Evolutionary conservation across 768 basidiomycete species (phyloP).

Genomic region (Suillus ampliporus): DNA sequence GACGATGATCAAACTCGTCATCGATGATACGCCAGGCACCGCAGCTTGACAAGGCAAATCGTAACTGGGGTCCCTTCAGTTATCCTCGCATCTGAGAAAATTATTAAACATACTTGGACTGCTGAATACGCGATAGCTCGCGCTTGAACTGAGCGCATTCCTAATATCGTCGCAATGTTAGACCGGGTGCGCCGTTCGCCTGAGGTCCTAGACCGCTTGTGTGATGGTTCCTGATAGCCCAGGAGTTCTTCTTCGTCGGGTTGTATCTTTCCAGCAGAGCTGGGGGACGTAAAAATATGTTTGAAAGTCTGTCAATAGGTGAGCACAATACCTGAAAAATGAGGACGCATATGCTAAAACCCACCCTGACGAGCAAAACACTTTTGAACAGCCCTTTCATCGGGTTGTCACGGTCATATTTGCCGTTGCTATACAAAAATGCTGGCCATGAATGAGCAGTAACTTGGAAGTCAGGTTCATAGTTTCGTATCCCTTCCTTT

Average conservation of each 20-base stretch:
- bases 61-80: conserved; percentile 13
- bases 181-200: conserved; percentile 14
- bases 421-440: conserved; percentile 21
- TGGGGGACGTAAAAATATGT: conserved; percentile 27
- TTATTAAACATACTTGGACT: conserved; percentile 24
- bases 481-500: conserved; percentile 7
- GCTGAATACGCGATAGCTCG: conserved; percentile 28
- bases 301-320: conserved; percentile 16
- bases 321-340: background rate
- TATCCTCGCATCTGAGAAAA: background rate
- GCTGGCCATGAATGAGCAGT: conserved; percentile 24
- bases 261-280: conserved; percentile 14
- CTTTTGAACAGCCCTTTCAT: conserved; percentile 24
- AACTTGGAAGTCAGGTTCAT: conserved; percentile 18
- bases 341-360: conserved; percentile 3
- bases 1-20: conserved; percentile 17
- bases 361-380: conserved; percentile 20
- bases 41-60: conserved; percentile 19
- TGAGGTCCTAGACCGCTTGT: background rate
- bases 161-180: conserved; percentile 13
- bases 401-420: conserved; percentile 16
- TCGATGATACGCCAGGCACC: conserved; percentile 14
- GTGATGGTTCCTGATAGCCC: background rate
- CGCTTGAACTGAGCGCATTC: conserved; percentile 20
- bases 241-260: background rate